Evolutionary conservation across 1,284 basidiomycete genomes (phyloP), one percentile per base, ranked within the genome.

Genomic region (Mycena citricolor): DNA sequence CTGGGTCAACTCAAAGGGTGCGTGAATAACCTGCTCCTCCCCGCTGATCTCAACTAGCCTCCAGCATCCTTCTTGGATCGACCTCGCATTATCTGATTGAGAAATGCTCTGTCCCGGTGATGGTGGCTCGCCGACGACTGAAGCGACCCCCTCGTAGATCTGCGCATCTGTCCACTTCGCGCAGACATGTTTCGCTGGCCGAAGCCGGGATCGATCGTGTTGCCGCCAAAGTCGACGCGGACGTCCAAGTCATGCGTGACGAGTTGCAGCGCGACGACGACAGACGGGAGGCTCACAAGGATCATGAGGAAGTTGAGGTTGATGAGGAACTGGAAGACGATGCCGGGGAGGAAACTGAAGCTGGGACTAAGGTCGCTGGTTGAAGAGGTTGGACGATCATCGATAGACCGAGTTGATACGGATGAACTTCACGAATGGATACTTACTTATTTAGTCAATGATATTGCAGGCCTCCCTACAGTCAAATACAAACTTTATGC

Each of bases 41-140:
- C 10, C 30, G 19, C 8, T 51, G 30, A 13, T 4, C 22, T 24
- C 6, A 8, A 36, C 30, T 32, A 16, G 24, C 44, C 26, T 17
- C 8, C 58, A 93, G 94, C 19, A 95, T 97, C 58, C 74, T 98
- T 5, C 83, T 98, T 26, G 94, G 94, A n/a, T 95, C 92, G 3
- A 97, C 94, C 1, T 95, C 91, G 4, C 92, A 98, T 65, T 99
- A 99, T 63, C 82, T 98, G 37, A 92, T 98, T 32, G 93, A 88
- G 69, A 93, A 92, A 68, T 90, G 83, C 42, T 88, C 83, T 4
- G 91, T 91, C 0, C 94, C 90, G 2, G 92, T 94, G 46, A 94
- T 94, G 92, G 86, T 92, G 39, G 88, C 90, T 7, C 86, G 90
- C 30, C 80, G 90, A 36, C 75, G 90, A 5, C 79, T 93, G 57